Percentiles rank a stretch among this genome's conserved stretches.
phyloP scores from a whole-genome alignment of 495 filamentous ascomycete species.

The Trichoderma asperelloides region DNA sequence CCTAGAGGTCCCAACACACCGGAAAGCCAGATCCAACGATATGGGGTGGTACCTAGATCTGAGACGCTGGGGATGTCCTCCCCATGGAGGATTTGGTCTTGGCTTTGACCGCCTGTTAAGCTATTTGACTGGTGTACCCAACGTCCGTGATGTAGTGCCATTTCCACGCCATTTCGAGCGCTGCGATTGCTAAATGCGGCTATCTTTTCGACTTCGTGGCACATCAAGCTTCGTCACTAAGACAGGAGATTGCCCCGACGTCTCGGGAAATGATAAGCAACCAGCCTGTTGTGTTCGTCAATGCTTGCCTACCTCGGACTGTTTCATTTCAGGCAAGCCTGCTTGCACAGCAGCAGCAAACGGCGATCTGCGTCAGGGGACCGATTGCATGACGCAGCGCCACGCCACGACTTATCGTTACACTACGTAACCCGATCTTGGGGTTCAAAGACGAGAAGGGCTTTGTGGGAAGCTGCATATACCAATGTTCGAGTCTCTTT shows the following conservation, averaged over 20 bases:
- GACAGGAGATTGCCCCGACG: constrained; percentile 3
- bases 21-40: constrained; percentile 19
- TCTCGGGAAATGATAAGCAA: constrained; percentile 1
- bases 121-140: constrained; percentile 76
- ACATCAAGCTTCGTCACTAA: neutral
- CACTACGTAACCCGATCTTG: constrained; percentile 1
- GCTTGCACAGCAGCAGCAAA: constrained; percentile 6
- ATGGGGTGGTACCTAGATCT: constrained; percentile 94
- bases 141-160: constrained; percentile 76
- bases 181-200: constrained; percentile 66
- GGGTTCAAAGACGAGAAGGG: constrained; percentile 2
- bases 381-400: constrained; percentile 7
- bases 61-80: constrained; percentile 83
- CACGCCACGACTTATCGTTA: neutral
- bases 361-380: constrained; percentile 6
- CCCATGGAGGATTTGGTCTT: constrained; percentile 93
- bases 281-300: constrained; percentile 30
- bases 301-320: constrained; percentile 29
- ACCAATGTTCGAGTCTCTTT: neutral
- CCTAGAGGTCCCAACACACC: neutral
- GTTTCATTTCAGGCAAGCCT: constrained; percentile 8
- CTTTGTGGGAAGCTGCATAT: constrained; percentile 1
- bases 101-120: constrained; percentile 86
- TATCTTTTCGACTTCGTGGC: neutral
- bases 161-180: constrained; percentile 89